Conservation (phyloP, 345 rosid genomes). For the Diplotaxis tenuifolia region DNA sequence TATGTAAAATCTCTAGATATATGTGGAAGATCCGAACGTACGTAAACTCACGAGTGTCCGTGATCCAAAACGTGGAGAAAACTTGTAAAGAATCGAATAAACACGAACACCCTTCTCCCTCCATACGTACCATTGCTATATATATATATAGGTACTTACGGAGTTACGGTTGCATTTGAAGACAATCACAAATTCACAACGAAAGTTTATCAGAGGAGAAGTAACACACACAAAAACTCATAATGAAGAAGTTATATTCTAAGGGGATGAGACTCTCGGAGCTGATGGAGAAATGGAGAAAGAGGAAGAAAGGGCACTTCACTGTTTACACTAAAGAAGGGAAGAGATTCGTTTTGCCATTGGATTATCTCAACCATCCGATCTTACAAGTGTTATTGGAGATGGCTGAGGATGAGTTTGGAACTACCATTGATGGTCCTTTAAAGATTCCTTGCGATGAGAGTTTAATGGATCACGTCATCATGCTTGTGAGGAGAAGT, state of each 20-base stretch:
- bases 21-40: slow-evolving; percentile 2
- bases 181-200: background rate
- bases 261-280: slow-evolving; percentile 33
- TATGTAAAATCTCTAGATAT: slow-evolving; percentile 12
- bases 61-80: slow-evolving; percentile 7
- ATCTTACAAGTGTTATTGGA: slow-evolving; percentile 44
- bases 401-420: slow-evolving; percentile 53
- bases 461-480: slow-evolving; percentile 40
- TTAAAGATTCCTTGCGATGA: slow-evolving; percentile 47
- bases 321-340: slow-evolving; percentile 45
- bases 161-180: background rate
- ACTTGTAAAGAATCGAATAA: background rate
- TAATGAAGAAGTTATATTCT: slow-evolving; percentile 35
- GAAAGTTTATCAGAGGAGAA: background rate
- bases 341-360: slow-evolving; percentile 43
- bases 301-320: slow-evolving; percentile 47
- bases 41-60: slow-evolving; percentile 6
- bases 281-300: slow-evolving; percentile 41
- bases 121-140: slow-evolving; percentile 1
- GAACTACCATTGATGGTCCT: slow-evolving; percentile 40
- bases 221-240: background rate
- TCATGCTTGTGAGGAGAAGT: slow-evolving; percentile 37
- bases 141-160: slow-evolving; percentile 9
- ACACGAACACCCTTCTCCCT: slow-evolving; percentile 8
- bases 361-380: slow-evolving; percentile 45